Base-by-base conservation (phyloP, 1,284 basidiomycete genomes). In the Naganishia liquefaciens region DNA sequence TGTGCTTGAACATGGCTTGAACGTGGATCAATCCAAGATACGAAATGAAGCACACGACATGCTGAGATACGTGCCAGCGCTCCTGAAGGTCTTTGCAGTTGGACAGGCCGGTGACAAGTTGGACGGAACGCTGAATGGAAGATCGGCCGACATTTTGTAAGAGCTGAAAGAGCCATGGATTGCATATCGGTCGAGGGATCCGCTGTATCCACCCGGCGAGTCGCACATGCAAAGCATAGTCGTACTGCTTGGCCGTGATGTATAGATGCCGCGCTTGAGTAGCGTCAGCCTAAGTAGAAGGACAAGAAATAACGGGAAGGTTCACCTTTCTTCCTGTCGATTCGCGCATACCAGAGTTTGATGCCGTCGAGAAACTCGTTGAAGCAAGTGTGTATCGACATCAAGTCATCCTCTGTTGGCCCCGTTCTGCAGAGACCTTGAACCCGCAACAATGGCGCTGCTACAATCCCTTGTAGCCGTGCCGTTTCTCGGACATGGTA, bases 181-280 rank as follows among this genome's bases (percentile, higher is more conserved):
- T 40, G 37, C 39, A 50, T 33, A 60, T 27, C 13, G 57, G 57
- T 15, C 57, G 57, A 21, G 57, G 57, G 5, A 60, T 33, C 5
- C 44, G 57, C 27, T 60, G 57, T 15, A 60, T 50, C 57, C 57
- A 60, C 6, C 46, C 27, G 23, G 57, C 57, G 5, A 60, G 37
- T 25, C 57, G 57, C 5, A 50, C 30, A 44, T 60, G 57, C 11
- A 25, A n/a, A 15, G 21, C 39, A 25, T 49, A 60, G 44, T 60
- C 57, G 44, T 50, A 60, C 33, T 60, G 57, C 23, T 49, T 49
- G 11, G 57, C 57, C 33, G 28, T 40, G 33, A 60, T 60, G 28
- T 60, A 60, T 0, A 50, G 23, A 42, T 60, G 50, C 46, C 46
- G 57, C 33, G 33, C 46, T 39, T 33, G 6, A 9, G 3, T 23